Evolutionary conservation across 2,329 filamentous ascomycete species (phyloP).

Genomic region (Phialophora chinensis): DNA sequence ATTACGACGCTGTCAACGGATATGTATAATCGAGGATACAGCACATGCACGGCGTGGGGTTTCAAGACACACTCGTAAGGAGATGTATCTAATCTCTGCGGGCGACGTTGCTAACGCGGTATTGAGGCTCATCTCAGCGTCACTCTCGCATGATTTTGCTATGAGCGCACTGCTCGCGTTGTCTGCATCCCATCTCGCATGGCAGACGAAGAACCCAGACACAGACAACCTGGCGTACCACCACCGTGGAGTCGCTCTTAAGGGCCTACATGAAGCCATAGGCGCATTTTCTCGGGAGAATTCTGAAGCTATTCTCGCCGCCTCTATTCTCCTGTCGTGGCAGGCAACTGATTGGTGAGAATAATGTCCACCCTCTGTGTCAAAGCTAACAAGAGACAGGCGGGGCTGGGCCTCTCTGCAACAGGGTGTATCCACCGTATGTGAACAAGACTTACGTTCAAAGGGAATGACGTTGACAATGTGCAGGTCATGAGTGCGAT

Average conservation of each 20-base stretch:
- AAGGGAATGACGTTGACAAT: slow-evolving; percentile 12
- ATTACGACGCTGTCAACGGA: slow-evolving; percentile 85
- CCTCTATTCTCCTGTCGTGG: slow-evolving; percentile 91
- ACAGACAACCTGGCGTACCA: slow-evolving; percentile 89
- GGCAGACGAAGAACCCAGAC: slow-evolving; percentile 81
- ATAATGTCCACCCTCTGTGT: slow-evolving; percentile 36
- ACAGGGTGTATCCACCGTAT: slow-evolving; percentile 85
- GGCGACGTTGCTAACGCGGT: slow-evolving; percentile 41
- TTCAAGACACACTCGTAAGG: slow-evolving; percentile 89
- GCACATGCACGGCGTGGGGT: slow-evolving; percentile 89
- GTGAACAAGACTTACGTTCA: slow-evolving; percentile 44
- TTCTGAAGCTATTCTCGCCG: slow-evolving; percentile 88
- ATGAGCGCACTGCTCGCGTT: slow-evolving; percentile 93
- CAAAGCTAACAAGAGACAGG: slow-evolving; percentile 61
- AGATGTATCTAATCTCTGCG: slow-evolving; percentile 34
- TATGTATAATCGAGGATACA: slow-evolving; percentile 75
- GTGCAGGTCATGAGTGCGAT: slow-evolving; percentile 83
- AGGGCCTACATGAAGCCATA: slow-evolving; percentile 86
- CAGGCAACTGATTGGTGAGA: slow-evolving; percentile 93
- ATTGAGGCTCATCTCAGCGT: slow-evolving; percentile 77
- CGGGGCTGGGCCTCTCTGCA: slow-evolving; percentile 91
- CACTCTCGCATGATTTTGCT: slow-evolving; percentile 81
- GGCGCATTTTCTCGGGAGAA: slow-evolving; percentile 82
- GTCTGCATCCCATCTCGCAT: slow-evolving; percentile 92
- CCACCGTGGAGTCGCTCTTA: slow-evolving; percentile 83